phyloP scores from a whole-genome alignment of 805 yeast species.

The Candida loeiensis region DNA sequence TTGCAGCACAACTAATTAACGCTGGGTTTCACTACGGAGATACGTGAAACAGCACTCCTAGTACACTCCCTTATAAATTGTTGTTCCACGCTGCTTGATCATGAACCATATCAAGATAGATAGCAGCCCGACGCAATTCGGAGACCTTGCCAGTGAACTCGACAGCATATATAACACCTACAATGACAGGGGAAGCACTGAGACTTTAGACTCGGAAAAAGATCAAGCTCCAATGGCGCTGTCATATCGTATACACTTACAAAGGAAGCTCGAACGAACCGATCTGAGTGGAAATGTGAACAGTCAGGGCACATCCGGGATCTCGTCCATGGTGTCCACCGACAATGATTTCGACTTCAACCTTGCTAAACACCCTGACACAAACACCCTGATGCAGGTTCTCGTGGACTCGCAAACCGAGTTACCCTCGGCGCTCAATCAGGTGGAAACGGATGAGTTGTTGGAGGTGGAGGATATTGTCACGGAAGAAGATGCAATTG shows the following conservation, averaged over 20 bases:
- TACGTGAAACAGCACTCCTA: not conserved
- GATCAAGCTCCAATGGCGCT: constrained; percentile 14
- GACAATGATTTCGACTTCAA: constrained; percentile 29
- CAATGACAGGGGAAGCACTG: constrained; percentile 18
- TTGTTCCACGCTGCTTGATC: too few species aligned
- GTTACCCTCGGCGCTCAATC: constrained; percentile 10
- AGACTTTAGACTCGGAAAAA: constrained; percentile 26
- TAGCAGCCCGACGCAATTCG: constrained; percentile 8
- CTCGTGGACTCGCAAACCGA: constrained; percentile 20
- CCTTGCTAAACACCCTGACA: constrained; percentile 18
- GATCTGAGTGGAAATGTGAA: constrained; percentile 11
- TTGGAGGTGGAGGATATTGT: constrained; percentile 7
- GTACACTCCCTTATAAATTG: not conserved
- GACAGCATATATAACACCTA: constrained; percentile 24
- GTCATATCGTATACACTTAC: constrained; percentile 5
- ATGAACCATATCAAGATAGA: constrained; percentile 1
- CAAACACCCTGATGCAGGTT: constrained; percentile 36
- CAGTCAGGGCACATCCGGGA: not conserved
- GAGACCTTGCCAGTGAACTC: constrained; percentile 21
- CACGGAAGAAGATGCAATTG: not conserved
- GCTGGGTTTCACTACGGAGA: not conserved
- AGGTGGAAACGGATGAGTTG: not conserved
- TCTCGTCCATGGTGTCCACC: constrained; percentile 1
- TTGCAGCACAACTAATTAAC: not conserved
- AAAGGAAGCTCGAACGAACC: constrained; percentile 8